phyloP scores from a whole-genome alignment of 768 basidiomycete species.

The Grammothele lineata region DNA sequence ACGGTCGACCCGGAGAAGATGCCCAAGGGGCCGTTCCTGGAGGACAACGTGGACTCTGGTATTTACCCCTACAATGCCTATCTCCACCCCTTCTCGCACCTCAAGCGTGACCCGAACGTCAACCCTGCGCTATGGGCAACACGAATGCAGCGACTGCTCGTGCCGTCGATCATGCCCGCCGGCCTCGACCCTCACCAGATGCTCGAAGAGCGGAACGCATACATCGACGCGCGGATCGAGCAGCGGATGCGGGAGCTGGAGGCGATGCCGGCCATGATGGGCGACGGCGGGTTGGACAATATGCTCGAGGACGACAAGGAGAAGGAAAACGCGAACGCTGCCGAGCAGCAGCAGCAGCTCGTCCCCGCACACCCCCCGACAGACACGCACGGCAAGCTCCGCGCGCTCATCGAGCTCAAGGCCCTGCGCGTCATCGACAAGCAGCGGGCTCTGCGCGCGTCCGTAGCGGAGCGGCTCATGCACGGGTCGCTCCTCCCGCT shows the following conservation, averaged over 20 bases:
- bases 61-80: conserved; percentile 94
- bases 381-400: conserved; percentile 77
- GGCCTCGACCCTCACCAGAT: conserved; percentile 92
- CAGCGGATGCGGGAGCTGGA: conserved; percentile 90
- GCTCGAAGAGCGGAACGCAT: conserved; percentile 87
- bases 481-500: conserved; percentile 87
- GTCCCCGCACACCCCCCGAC: conserved; percentile 50
- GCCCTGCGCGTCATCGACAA: conserved; percentile 84
- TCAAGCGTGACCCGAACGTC: conserved; percentile 58
- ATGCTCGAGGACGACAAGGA: conserved; percentile 35
- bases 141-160: conserved; percentile 72
- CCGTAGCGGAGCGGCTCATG: conserved; percentile 81
- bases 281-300: conserved; percentile 65
- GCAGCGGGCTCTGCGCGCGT: conserved; percentile 82
- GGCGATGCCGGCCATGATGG: conserved; percentile 71
- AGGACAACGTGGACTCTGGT: conserved; percentile 73
- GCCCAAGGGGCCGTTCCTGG: conserved; percentile 72
- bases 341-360: conserved; percentile 18
- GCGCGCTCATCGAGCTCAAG: conserved; percentile 91
- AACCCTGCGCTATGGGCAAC: conserved; percentile 64
- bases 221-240: conserved; percentile 82
- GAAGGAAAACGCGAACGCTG: conserved; percentile 31
- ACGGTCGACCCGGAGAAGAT: conserved; percentile 52
- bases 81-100: conserved; percentile 76
- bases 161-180: conserved; percentile 86